Base-by-base conservation (phyloP, 1,139 yeast species). In the Debaryomyces subglobosus region DNA sequence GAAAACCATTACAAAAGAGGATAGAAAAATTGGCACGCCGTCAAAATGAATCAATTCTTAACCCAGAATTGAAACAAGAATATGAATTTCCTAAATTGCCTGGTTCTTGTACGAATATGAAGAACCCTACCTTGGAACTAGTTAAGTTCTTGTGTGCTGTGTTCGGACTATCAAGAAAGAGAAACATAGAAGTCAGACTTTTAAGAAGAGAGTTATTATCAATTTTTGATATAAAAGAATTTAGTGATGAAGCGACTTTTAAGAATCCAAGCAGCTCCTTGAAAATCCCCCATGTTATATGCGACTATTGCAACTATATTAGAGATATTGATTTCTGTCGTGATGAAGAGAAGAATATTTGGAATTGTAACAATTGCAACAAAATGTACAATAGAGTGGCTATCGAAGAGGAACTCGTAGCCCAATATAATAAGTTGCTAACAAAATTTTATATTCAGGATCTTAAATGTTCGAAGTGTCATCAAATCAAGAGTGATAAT, bases 301-400 rank as follows among this genome's bases (percentile, higher is more conserved):
- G 99, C 71, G 88, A 82, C 50, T 79, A 86, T 58, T 95, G 99
- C 68, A 85, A 84, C 55, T 79, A 72, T 56, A 81, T 85, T 32
- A 74, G 85, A 37, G 96, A 89, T 57, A 72, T 94, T 44, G 98
- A 94, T 67, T 72, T 92, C 46, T 94, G 98, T 65, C 82, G 85
- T 39, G 90, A 85, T 56, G 79, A 63, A 66, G 64, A 78, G 61
- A 40, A 64, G 56, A 47, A 60, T 5, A 67, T 85, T 9, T 89
- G 94, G 86, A 66, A 68, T 9, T 95, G 99, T 67, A 72, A 75
- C 10, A 78, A 78, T 32, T 95, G 99, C 64, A 78, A 74, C 29
- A 79, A 76, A 50, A 74, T 80, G 1, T 85, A 86, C 62, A 85
- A 86, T 58, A 79, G 82, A 51, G 79, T 88, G 4, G 78, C 84